These are phyloP conservation scores for Chrysosporium queenslandicum DNA, from an alignment of 2,329 filamentous ascomycete species.

Conservation along the genomic window DNA sequence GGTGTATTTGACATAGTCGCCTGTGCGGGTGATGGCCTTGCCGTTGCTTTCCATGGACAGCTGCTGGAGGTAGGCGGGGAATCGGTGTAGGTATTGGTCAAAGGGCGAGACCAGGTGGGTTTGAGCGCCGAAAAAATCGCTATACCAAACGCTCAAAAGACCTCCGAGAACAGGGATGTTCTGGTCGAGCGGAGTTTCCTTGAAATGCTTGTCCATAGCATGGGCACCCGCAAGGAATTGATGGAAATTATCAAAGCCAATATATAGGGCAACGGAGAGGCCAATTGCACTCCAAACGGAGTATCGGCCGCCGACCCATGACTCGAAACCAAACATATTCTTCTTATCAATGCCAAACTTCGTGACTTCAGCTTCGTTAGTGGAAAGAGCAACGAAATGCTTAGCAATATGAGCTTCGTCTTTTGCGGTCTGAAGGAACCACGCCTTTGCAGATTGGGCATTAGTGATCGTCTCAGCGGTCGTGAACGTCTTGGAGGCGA, in stretches of 20 bases:
- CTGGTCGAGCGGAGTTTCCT: conserved; percentile 75
- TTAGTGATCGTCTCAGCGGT: conserved; percentile 96
- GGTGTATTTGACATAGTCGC: conserved; percentile 89
- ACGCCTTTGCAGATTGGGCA: conserved; percentile 90
- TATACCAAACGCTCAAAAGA: conserved; percentile 95
- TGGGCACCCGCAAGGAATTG: conserved; percentile 90
- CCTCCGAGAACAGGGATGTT: conserved; percentile 92
- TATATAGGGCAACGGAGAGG: conserved; percentile 84
- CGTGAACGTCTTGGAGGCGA: conserved; percentile 98
- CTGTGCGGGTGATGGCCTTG: conserved; percentile 85
- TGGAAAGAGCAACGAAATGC: conserved; percentile 97
- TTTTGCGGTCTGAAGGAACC: conserved; percentile 85
- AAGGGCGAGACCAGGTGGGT: conserved; percentile 96
- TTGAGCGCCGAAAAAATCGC: conserved; percentile 96
- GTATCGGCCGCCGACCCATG: conserved; percentile 97
- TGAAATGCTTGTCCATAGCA: conserved; percentile 98
- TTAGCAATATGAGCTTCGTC: conserved; percentile 71
- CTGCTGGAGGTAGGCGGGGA: conserved; percentile 98
- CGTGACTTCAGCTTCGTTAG: conserved; percentile 87
- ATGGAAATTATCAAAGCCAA: conserved; percentile 96
- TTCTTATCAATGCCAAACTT: conserved; percentile 98
- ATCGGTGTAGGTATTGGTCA: conserved; percentile 97
- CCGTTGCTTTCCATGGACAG: conserved; percentile 99
- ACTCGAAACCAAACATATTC: conserved; percentile 99
- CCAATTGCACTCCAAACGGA: conserved; percentile 99